Evolutionary conservation across 164 flowering plant species (phyloP), one percentile per base, ranked within the genome.

Genomic region (Stephania japonica): DNA sequence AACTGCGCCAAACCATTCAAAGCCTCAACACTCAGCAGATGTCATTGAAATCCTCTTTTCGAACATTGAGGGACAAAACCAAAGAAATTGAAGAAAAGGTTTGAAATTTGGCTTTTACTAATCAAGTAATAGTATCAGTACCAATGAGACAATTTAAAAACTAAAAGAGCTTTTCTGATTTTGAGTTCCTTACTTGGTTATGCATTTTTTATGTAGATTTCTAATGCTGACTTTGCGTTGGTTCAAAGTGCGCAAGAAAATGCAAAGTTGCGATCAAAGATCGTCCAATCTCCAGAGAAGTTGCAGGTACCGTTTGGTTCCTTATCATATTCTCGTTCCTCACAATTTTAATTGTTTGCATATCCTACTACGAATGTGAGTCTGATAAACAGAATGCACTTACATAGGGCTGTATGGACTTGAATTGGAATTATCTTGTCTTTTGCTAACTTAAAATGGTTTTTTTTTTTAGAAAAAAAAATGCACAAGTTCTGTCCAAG

Each of bases 201-300:
- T 56, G 43, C 5, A 68, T 56, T 67, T 42, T 61, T 76, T 71
- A 18, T 76, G 69, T 90, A 93, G 99, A 86, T 91, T 68, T 81
- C 91, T 14, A 85, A 72, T 82, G 92, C 97, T 50, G 97, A 90
- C 75, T 91, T 86, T 75, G 78, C 75, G 19, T 75, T 93, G 72
- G 84, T 88, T 24, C 92, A 90, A 86, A 81, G 77, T 86, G 92
- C 82, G 66, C 97, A 96, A 82, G 95, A 90, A 74, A 91, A 87
- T 87, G 92, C 89, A 32, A 88, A 77, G 70, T 80, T 93, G 79
- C 86, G 83, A 50, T 88, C 98, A 59, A 87, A 85, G 82, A 87
- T 96, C 78, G 97, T 93, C 72, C 97, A 91, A 69, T 96, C 99
- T 67, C 99, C 98, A 50, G 97, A 91, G 43, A 93, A 93, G 78